Evolutionary conservation across 164 flowering plant species (phyloP), one percentile per base, ranked within the genome.

Genomic region (Magnolia officinalis): DNA sequence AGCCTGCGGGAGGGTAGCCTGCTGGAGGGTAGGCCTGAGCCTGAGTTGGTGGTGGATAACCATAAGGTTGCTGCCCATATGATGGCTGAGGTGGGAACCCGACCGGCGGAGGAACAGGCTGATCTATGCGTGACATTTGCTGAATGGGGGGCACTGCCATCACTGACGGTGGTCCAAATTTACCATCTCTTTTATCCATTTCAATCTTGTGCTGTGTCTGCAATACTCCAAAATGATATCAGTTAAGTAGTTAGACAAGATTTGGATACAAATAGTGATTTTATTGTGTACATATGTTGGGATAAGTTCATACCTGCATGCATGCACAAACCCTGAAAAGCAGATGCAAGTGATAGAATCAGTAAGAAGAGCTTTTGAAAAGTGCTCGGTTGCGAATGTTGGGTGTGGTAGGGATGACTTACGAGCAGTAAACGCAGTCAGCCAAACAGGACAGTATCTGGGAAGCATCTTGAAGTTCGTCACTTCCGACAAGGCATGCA

Each of bases 201-300:
- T 88, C 92, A 67, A 88, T 37, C 82, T 89, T 89, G 85, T 89
- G 92, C 37, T 88, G 92, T 21, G 90, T 88, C 90, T 89, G 89
- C 81, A 81, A 70, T 29, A 37, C 24, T 63, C 77, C 76, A 68
- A 1, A 64, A 67, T 19, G 58, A 59, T 0, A 71, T 67, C 67
- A 71, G 51, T 24, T 9, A 71, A 29, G n/a, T 8, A 16, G n/a
- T 16, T 4, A 68, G 14, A 18, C 8, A 10, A 45, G 61, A 10
- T 66, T 21, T 21, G 16, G 18, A 24, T 13, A 68, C 23, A 70
- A n/a, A 16, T 70, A 49, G 58, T 11, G 61, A 55, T 11, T 55
- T 2, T 11, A 55, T 55, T 55, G 1, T 4, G 19, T 73, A 59
- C 8, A 24, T 67, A 29, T n/a, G 10, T 64, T 64, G 50, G 21